Evolutionary conservation across 495 filamentous ascomycete genomes (phyloP), one percentile per base, ranked within the genome.

Genomic region (Penicillium canescens): DNA sequence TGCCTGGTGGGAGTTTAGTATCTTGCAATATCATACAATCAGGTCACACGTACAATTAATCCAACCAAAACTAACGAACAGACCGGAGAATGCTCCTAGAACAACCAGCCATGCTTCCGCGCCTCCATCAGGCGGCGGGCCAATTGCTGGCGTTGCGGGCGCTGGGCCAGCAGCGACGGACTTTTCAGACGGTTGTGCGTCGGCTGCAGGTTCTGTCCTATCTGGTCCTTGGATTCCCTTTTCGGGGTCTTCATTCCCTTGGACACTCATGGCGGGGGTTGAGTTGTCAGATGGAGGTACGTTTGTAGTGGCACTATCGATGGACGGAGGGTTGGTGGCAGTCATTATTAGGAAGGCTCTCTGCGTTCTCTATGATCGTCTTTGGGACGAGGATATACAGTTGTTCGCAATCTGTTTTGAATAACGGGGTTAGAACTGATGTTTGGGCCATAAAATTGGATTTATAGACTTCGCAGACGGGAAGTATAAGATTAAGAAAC

Each of bases 11-110:
- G 12, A 47, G 8, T 13, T 48, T 44, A 57, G 42, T 26, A 49
- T 40, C 21, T 36, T 10, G 18, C 2, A 38, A 21, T 13, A 40
- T 38, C 12, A 24, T 26, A 16, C 46, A 20, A 12, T n/a, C 11
- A 56, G n/a, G 34, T 12, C 4, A n/a, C 9, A 61, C 68, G 58
- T 50, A 73, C 68, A 74, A 60, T 86, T 86, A 40, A 87, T 78
- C 73, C 82, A 82, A 5, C 86, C 84, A 60, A 87, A 88, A 50
- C 79, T 81, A 47, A 80, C 82, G 62, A 88, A 88, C 42, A 89
- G 62, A 36, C 76, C 78, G 39, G 77, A 82, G 68, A 83, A 89
- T 4, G 77, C 83, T 43, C 88, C 86, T 2, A 82, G 55, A 0
- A 90, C 86, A 0, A 78, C 76, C 31, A 84, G 63, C 85, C 87